Conservation (phyloP, 352 stramenopile species). For the Phytophthora agathidicida region DNA sequence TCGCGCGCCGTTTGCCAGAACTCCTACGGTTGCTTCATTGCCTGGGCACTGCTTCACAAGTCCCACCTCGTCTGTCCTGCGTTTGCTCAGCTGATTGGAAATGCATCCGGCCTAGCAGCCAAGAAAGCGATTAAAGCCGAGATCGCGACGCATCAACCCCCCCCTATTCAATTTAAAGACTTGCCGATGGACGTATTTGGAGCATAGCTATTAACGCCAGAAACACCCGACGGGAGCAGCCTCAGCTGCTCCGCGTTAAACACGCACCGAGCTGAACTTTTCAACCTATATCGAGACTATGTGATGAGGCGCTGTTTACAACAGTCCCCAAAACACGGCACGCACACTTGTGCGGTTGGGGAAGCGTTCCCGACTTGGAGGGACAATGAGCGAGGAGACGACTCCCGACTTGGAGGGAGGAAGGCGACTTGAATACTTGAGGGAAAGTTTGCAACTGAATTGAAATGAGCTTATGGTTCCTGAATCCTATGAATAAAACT, state of each 20-base stretch:
- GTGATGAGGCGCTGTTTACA: too few species aligned
- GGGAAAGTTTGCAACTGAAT: too few species aligned
- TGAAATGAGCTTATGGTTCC: too few species aligned
- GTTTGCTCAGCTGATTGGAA: background rate
- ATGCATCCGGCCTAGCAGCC: slow-evolving; percentile 5
- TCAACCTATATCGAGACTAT: slow-evolving; percentile 18
- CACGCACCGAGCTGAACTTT: slow-evolving; percentile 15
- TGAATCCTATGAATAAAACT: too few species aligned
- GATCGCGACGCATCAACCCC: background rate
- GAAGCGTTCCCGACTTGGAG: too few species aligned
- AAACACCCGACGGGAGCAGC: slow-evolving; percentile 5
- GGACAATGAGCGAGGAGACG: too few species aligned
- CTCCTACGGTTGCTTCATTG: slow-evolving; percentile 18
- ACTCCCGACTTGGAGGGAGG: too few species aligned
- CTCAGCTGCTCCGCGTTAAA: slow-evolving; percentile 25
- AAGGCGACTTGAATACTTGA: too few species aligned
- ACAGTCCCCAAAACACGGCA: too few species aligned
- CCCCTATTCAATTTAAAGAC: slow-evolving; percentile 14
- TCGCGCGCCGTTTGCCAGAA: slow-evolving; percentile 11
- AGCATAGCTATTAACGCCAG: slow-evolving; percentile 24
- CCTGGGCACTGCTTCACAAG: slow-evolving; percentile 7
- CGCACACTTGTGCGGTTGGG: too few species aligned
- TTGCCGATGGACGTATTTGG: slow-evolving; percentile 11
- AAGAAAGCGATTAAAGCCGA: background rate
- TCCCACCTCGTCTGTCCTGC: background rate